Evolutionary conservation across 208 protist species (phyloP), one percentile per base, ranked within the genome.

Genomic region (Trypanosoma vivax): DNA sequence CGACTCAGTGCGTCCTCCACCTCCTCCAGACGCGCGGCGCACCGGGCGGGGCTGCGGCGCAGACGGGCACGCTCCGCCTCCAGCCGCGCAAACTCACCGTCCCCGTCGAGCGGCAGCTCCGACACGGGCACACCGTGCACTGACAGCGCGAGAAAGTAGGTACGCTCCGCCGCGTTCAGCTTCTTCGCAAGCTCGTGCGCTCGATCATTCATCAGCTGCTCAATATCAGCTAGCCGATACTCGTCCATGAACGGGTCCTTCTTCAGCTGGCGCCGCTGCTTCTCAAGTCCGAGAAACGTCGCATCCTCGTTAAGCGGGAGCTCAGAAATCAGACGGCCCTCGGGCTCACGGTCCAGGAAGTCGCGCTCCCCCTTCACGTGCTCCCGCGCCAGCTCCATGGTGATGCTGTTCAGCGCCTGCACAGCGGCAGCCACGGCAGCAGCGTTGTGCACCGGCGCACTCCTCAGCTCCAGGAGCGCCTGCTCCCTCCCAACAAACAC

Each of bases 221-320:
- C 58, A 5, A 82, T 23, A 7, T 59, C 64, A 39, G 51, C 61
- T 43, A 86, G 73, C 14, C 42, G 60, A 24, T 52, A 69, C 19
- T 19, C 27, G 50, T 88, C 71, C 35, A 54, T 60, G 53, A 76
- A 71, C 24, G 73, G 64, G 50, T 76, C 65, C 10, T 50, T 56
- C 24, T 74, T 76, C 42, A 84, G 53, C 24, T 63, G 74, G 33
- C 84, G 80, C 25, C 82, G 72, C 45, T 84, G 69, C 27, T 79
- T 65, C 53, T 87, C 77, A 63, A 76, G 51, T 19, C 43, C 28
- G 39, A 61, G 79, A 42, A 88, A 79, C 21, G 41, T 21, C 11
- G 56, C 64, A 29, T 90, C 76, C 38, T 79, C 70, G 59, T 90
- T 76, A 25, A 90, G 73, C 14, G 78, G 73, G 27, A 87, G 72